Evolutionary conservation across 2,329 filamentous ascomycete genomes (phyloP), one percentile per base, ranked within the genome.

Genomic region (Diplodia mutila): DNA sequence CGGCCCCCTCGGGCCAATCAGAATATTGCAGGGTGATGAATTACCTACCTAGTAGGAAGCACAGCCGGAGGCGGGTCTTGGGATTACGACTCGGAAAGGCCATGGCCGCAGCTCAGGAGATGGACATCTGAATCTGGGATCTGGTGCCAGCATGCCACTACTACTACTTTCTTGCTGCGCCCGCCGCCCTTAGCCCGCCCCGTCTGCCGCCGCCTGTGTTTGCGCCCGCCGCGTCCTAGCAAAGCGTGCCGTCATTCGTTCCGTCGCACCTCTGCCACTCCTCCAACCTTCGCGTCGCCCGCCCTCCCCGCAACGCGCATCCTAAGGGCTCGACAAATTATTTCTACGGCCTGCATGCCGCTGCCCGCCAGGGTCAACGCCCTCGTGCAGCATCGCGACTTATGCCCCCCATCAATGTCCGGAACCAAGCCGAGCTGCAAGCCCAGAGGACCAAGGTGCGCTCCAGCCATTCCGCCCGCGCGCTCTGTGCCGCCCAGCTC

Each of bases 371-470:
- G 11, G 23, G 49, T 39, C 49, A 37, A 27, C n/a, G 25, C 34
- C 37, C 49, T 9, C 32, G 37, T 61, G 52, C 37, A 67, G 66
- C 57, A 55, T 27, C 57, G 51, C 29, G 51, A 67, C 66, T 57
- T 67, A 67, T 67, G 66, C 66, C 57, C 66, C 66, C 57, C 57
- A 61, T 67, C 77, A 78, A 79, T 74, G 74, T 76, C 70, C 80
- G 75, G 75, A 78, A 83, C 74, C 84, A 85, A 80, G 84, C 84
- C 78, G 85, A 87, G 80, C 79, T 84, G 75, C 85, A 87, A 77
- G 84, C 83, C 75, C 84, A 85, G 75, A 85, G 86, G 80, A 84
- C 84, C 80, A 87, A 87, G 84, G 85, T 86, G 71, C 53, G 73
- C 69, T 57, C 46, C 49, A 52, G 25, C 53, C 49, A 48, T 49